Evolutionary conservation across 345 rosid species (phyloP).

Genomic region (Stellera chamaejasme): DNA sequence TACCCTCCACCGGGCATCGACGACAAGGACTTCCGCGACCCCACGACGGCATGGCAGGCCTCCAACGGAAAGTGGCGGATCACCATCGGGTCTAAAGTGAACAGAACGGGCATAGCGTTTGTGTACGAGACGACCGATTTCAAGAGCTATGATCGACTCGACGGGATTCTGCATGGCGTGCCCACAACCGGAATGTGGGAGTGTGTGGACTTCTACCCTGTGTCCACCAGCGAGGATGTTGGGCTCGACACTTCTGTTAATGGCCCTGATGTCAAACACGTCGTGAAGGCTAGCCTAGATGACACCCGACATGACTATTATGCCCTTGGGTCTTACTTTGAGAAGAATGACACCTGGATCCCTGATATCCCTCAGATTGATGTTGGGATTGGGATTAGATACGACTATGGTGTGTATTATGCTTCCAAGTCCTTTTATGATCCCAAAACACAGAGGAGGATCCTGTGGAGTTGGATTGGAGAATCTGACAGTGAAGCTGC

Average conservation of each 20-base stretch:
- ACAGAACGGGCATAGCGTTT: conserved; percentile 56
- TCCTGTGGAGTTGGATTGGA: conserved; percentile 72
- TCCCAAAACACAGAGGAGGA: conserved; percentile 35
- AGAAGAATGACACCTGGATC: conserved; percentile 30
- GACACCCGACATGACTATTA: conserved; percentile 59
- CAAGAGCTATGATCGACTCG: conserved; percentile 28
- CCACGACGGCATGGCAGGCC: conserved; percentile 90
- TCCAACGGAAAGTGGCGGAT: conserved; percentile 80
- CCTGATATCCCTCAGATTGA: conserved; percentile 50
- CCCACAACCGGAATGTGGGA: conserved; percentile 93
- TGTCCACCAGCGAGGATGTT: conserved; percentile 18
- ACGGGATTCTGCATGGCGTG: conserved; percentile 47
- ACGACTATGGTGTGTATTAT: conserved; percentile 62
- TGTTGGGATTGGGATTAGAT: conserved; percentile 57
- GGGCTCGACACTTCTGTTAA: conserved; percentile 52
- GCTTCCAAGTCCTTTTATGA: conserved; percentile 72
- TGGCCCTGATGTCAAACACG: conserved; percentile 47
- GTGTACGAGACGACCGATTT: conserved; percentile 78
- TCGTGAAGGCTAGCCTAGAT: conserved; percentile 53
- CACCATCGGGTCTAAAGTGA: conserved; percentile 61
- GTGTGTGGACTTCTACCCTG: conserved; percentile 67
- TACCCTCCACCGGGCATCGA: conserved; percentile 60
- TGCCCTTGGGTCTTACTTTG: conserved; percentile 50
- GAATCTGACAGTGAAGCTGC: conserved; percentile 60
- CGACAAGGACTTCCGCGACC: conserved; percentile 78